Percentiles rank a stretch among this genome's conserved stretches.
Conservation (phyloP, 2,329 filamentous ascomycete genomes). For the Pseudogymnoascus sp. region DNA sequence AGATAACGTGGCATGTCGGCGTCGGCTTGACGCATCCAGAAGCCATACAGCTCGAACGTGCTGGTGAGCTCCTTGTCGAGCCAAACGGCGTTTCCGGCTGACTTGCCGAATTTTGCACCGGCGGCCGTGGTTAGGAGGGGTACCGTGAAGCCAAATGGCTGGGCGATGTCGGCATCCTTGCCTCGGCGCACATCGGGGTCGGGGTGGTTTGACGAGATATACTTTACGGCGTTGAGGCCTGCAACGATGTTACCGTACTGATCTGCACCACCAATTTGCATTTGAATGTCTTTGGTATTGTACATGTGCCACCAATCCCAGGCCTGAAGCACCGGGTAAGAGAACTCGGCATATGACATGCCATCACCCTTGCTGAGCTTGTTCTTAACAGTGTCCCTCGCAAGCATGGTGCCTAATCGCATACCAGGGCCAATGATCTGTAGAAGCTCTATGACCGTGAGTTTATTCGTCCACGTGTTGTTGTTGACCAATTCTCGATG, state of each 20-base stretch:
- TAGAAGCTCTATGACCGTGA: slow-evolving; percentile 67
- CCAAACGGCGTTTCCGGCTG: slow-evolving; percentile 89
- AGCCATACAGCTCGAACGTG: slow-evolving; percentile 81
- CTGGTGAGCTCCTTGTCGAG: slow-evolving; percentile 74
- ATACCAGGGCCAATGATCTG: slow-evolving; percentile 64
- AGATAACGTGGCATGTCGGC: slow-evolving; percentile 72
- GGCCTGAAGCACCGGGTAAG: slow-evolving; percentile 85
- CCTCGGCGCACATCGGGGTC: slow-evolving; percentile 36
- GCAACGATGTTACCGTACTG: slow-evolving; percentile 95
- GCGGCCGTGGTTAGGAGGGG: slow-evolving; percentile 79
- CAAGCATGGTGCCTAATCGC: slow-evolving; percentile 78
- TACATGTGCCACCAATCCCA: slow-evolving; percentile 97
- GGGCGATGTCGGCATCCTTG: slow-evolving; percentile 31
- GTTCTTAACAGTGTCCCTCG: slow-evolving; percentile 77
- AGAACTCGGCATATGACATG: slow-evolving; percentile 90
- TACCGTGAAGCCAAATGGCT: slow-evolving; percentile 78
- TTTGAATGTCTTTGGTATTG: slow-evolving; percentile 55
- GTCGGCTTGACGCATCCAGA: slow-evolving; percentile 78
- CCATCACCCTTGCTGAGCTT: slow-evolving; percentile 80
- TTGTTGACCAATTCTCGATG: slow-evolving; percentile 69
- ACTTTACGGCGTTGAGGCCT: slow-evolving; percentile 77
- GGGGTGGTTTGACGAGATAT: slow-evolving; percentile 53
- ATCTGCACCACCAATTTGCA: slow-evolving; percentile 92
- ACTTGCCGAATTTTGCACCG: slow-evolving; percentile 91
- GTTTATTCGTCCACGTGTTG: slow-evolving; percentile 67